Conservation (phyloP, 2,329 filamentous ascomycete genomes). For the Colletotrichum sp. region DNA sequence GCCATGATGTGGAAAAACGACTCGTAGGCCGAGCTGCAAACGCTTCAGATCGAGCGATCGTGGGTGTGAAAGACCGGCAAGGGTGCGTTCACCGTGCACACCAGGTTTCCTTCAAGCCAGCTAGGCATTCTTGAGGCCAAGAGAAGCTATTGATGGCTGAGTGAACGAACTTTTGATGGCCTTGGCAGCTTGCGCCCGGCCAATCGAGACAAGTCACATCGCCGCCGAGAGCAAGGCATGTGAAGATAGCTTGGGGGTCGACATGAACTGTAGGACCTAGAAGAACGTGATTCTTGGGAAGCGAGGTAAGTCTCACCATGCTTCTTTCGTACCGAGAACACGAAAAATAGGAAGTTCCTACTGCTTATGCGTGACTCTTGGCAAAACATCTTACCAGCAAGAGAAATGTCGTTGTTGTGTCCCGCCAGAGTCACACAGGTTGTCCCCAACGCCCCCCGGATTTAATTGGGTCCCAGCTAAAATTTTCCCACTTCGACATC, state of each 20-base stretch:
- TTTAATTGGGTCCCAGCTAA: not conserved
- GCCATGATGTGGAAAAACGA: not conserved
- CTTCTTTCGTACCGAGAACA: not conserved
- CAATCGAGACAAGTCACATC: not conserved
- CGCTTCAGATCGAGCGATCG: not conserved
- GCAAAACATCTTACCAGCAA: not conserved
- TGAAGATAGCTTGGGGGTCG: not conserved
- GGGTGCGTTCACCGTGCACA: not conserved
- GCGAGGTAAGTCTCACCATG: not conserved
- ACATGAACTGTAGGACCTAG: not conserved
- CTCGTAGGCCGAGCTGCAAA: not conserved
- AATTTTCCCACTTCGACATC: constrained; percentile 22
- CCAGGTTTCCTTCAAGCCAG: not conserved
- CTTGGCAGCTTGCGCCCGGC: not conserved
- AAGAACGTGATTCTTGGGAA: not conserved
- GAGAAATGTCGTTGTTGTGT: not conserved
- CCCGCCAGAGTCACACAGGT: not conserved
- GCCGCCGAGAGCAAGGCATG: not conserved
- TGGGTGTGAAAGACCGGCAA: not conserved
- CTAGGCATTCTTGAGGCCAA: not conserved
- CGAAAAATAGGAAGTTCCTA: not conserved
- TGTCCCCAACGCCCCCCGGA: not conserved
- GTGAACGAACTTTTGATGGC: not conserved
- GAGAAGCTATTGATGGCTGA: not conserved
- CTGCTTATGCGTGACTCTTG: not conserved